Evolutionary conservation across 1,284 basidiomycete genomes (phyloP).

Genomic region (Ceratobasidium sp.): DNA sequence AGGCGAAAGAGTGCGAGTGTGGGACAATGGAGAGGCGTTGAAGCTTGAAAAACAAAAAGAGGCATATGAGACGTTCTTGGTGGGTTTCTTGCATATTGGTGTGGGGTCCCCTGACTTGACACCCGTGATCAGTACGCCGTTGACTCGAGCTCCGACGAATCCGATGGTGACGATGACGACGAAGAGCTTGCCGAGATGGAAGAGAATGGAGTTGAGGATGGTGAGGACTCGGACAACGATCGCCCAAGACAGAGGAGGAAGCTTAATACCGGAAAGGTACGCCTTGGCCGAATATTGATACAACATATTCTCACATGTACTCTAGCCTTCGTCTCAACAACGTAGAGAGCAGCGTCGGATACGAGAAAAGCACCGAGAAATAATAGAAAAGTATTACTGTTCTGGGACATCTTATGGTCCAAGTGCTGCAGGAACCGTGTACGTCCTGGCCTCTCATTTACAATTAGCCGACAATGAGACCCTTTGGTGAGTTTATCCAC

Average conservation of each 20-base stretch:
- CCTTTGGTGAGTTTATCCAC: slow-evolving; percentile 68
- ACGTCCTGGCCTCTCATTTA: slow-evolving; percentile 84
- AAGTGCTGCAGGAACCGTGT: slow-evolving; percentile 86
- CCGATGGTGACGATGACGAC: slow-evolving; percentile 54
- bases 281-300: background rate
- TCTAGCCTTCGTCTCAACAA: slow-evolving; percentile 55
- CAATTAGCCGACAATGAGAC: slow-evolving; percentile 92
- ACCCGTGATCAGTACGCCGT: slow-evolving; percentile 65
- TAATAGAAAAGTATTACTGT: slow-evolving; percentile 81
- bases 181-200: slow-evolving; percentile 54
- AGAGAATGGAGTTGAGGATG: slow-evolving; percentile 52
- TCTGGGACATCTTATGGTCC: slow-evolving; percentile 88
- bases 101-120: background rate
- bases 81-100: slow-evolving; percentile 51
- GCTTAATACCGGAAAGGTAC: slow-evolving; percentile 35
- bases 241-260: slow-evolving; percentile 45
- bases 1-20: slow-evolving; percentile 75
- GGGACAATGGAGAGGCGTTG: slow-evolving; percentile 86
- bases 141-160: slow-evolving; percentile 66
- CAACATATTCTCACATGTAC: slow-evolving; percentile 8
- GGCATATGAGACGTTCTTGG: slow-evolving; percentile 80
- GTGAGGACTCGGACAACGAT: slow-evolving; percentile 50
- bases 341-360: slow-evolving; percentile 62
- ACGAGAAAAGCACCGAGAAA: slow-evolving; percentile 64
- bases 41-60: slow-evolving; percentile 67